Base-by-base conservation (phyloP, 495 filamentous ascomycete genomes). In the Aspergillus diversus region DNA sequence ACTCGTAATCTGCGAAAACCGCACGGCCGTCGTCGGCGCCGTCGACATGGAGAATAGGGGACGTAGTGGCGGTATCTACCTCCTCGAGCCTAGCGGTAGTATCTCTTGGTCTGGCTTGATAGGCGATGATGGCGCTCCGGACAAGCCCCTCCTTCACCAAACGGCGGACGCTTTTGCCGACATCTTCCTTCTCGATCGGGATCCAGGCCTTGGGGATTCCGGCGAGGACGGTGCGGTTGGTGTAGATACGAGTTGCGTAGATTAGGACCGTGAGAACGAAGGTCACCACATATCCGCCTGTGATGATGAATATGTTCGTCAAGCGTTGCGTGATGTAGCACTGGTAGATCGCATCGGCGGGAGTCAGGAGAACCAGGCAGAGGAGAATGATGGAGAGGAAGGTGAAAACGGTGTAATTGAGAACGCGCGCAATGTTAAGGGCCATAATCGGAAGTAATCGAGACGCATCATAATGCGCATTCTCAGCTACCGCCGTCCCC, bases 221-320 rank as follows among this genome's bases (percentile, higher is more conserved):
- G 1, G 87, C 81, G 27, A 99, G 82, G 12, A 89, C 87, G 37
- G 80, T 89, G 42, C 91, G 86, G 68, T 90, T 93, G 32, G 92
- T 90, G 74, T 92, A 97, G n/a, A 98, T 84, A n/a, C 96, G 83
- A 32, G 87, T 86, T 35, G 88, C 84, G 65, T 97, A 98, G 64
- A 98, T 86, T 47, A 97, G 85, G 42, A 86, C 71, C 32, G 90
- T 83, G 55, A 94, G 69, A 27, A 91, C 48, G 42, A 90, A 83
- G 48, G 92, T 93, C 31, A 93, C 77, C 51, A 96, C 70, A 70
- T 96, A 94, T 66, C 83, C 84, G 50, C 91, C 88, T 16, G 85
- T 87, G 72, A 97, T 85, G 72, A 95, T 85, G 77, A 97, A 91
- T 66, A 96, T 85, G 74, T 96, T 92, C 76, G 88, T 89, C 65